phyloP scores from a whole-genome alignment of 2,329 filamentous ascomycete genomes.

The Coniochaeta sp. region DNA sequence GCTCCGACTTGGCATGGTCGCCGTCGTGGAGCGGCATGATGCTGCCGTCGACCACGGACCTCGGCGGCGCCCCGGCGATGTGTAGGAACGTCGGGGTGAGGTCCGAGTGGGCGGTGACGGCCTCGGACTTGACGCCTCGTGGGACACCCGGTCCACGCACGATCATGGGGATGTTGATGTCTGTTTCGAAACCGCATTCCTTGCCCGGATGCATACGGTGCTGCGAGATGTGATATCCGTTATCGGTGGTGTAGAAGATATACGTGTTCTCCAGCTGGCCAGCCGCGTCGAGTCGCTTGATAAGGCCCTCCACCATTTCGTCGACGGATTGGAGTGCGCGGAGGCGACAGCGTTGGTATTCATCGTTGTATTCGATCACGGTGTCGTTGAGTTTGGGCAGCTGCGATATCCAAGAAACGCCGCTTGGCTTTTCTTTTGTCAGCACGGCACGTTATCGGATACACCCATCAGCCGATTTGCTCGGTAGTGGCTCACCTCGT shows the following conservation, averaged over 20 bases:
- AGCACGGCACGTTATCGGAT: no score
- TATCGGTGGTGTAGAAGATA: constrained; percentile 38
- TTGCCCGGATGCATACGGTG: constrained; percentile 39
- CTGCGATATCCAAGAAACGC: constrained; percentile 35
- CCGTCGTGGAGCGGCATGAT: constrained; percentile 26
- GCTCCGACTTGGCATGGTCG: constrained; percentile 27
- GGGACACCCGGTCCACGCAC: constrained; percentile 36
- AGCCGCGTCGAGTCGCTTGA: constrained; percentile 22
- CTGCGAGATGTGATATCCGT: constrained; percentile 40
- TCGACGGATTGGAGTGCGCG: constrained; percentile 37
- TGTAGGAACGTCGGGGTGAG: constrained; percentile 36
- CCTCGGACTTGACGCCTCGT: constrained; percentile 20
- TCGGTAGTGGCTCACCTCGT: constrained; percentile 67
- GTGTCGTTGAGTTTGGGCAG: constrained; percentile 26
- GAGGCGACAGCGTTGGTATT: constrained; percentile 33
- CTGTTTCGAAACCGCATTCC: constrained; percentile 37
- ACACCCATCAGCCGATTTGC: constrained; percentile 72
- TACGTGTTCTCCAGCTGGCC: constrained; percentile 18
- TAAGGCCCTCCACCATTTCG: constrained; percentile 32
- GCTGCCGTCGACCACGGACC: constrained; percentile 32
- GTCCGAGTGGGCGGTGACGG: constrained; percentile 36
- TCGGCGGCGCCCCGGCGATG: constrained; percentile 16
- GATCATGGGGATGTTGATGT: constrained; percentile 35
- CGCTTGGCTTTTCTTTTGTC: constrained; percentile 28
- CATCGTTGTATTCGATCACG: constrained; percentile 27